phyloP scores from a whole-genome alignment of 2,329 filamentous ascomycete genomes.

The Biscogniauxia mediterranea region DNA sequence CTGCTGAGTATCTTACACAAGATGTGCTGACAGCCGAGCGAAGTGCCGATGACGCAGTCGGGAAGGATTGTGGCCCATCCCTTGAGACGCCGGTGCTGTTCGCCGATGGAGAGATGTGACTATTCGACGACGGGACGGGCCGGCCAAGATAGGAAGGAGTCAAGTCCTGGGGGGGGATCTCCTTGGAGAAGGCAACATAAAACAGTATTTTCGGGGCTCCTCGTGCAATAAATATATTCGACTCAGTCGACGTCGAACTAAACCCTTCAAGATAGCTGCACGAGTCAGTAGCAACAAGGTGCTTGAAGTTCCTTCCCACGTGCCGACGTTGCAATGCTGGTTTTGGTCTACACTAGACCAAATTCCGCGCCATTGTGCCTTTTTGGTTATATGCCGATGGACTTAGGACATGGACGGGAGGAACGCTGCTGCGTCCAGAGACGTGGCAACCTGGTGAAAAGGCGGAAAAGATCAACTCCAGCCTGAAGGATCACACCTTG shows the following conservation, averaged over 20 bases:
- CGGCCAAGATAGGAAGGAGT: slow-evolving; percentile 25
- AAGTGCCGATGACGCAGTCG: slow-evolving; percentile 9
- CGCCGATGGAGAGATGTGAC: slow-evolving; percentile 4
- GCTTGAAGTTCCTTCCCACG: slow-evolving; percentile 9
- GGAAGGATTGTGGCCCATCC: slow-evolving; percentile 20
- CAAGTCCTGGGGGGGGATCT: background rate
- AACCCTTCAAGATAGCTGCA: slow-evolving; percentile 9
- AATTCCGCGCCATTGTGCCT: slow-evolving; percentile 3
- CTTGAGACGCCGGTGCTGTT: slow-evolving; percentile 7
- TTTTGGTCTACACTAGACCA: slow-evolving; percentile 4
- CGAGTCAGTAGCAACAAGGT: slow-evolving; percentile 6
- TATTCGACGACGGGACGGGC: slow-evolving; percentile 20
- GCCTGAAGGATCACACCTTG: background rate
- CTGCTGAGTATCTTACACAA: background rate
- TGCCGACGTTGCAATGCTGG: slow-evolving; percentile 17
- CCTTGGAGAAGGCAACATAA: background rate
- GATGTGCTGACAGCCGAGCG: background rate
- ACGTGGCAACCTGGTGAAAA: background rate
- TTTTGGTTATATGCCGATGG: background rate
- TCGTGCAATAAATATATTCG: background rate
- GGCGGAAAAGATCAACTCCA: background rate
- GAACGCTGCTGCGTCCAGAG: background rate
- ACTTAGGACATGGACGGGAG: background rate
- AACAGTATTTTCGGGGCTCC: background rate
- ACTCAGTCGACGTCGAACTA: slow-evolving; percentile 6